phyloP scores from a whole-genome alignment of 352 stramenopile species.

The Phytophthora sp. region DNA sequence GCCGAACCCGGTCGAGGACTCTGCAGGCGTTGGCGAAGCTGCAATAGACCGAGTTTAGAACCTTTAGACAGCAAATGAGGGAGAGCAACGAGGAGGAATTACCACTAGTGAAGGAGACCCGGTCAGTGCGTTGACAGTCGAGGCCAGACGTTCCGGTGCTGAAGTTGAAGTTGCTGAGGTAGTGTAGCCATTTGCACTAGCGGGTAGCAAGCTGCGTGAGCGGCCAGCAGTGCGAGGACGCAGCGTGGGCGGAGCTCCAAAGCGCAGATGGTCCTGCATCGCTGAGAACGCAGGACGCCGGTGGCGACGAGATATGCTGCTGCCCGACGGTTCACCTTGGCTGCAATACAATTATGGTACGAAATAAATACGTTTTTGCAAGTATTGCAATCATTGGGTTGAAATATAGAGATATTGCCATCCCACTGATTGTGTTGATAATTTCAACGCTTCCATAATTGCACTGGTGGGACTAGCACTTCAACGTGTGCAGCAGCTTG shows the following conservation, averaged over 20 bases:
- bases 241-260: slow-evolving; percentile 57
- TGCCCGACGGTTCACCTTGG: slow-evolving; percentile 12
- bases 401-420: too few species aligned
- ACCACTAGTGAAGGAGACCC: slow-evolving; percentile 17
- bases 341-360: slow-evolving; percentile 8
- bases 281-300: background rate
- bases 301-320: background rate
- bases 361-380: background rate
- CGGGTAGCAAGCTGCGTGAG: slow-evolving; percentile 21
- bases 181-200: slow-evolving; percentile 2
- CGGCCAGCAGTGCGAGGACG: slow-evolving; percentile 53
- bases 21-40: slow-evolving; percentile 60
- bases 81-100: too few species aligned
- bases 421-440: too few species aligned
- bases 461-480: too few species aligned
- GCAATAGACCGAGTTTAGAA: too few species aligned
- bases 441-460: too few species aligned
- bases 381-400: too few species aligned
- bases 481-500: slow-evolving; percentile 30
- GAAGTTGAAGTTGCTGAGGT: slow-evolving; percentile 10
- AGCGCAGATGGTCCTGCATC: slow-evolving; percentile 56
- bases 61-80: too few species aligned
- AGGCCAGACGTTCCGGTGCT: slow-evolving; percentile 27
- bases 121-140: slow-evolving; percentile 17
- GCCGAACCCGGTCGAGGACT: slow-evolving; percentile 46